phyloP scores from a whole-genome alignment of 2,329 filamentous ascomycete genomes.

The Colletotrichum tanaceti region DNA sequence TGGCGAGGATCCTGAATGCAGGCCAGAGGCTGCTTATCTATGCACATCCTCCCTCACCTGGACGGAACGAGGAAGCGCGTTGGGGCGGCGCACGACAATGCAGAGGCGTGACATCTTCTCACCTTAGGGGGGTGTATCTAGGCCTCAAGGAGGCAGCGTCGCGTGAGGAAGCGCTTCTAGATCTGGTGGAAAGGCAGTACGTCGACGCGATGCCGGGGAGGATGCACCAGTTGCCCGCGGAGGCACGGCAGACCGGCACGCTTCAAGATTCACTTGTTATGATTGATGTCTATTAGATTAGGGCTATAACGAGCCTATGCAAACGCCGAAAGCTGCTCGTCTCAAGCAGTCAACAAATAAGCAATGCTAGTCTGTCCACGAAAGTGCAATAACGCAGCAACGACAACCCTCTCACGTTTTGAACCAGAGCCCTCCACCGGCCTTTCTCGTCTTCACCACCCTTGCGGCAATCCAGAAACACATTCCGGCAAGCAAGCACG shows the following conservation, averaged over 20 bases:
- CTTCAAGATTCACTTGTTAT: slow-evolving; percentile 1
- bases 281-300: no score
- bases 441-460: slow-evolving; percentile 52
- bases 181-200: slow-evolving; percentile 33
- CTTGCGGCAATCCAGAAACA: slow-evolving; percentile 54
- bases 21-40: not conserved
- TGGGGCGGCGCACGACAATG: not conserved
- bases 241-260: slow-evolving; percentile 40
- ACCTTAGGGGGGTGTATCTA: slow-evolving; percentile 40
- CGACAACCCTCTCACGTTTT: slow-evolving; percentile 50
- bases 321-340: not conserved
- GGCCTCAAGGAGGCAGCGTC: slow-evolving; percentile 38
- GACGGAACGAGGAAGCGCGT: not conserved
- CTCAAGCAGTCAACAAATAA: no score
- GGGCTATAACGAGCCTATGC: not conserved
- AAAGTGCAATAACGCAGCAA: not conserved
- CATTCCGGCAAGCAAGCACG: slow-evolving; percentile 55
- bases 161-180: slow-evolving; percentile 21
- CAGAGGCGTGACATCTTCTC: slow-evolving; percentile 21
- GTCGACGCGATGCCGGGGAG: slow-evolving; percentile 29
- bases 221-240: slow-evolving; percentile 41
- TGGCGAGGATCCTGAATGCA: not conserved
- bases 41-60: not conserved
- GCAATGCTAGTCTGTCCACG: not conserved
- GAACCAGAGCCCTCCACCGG: slow-evolving; percentile 52